phyloP scores from a whole-genome alignment of 1,139 yeast species.

The Insectozyma bohioensis region DNA sequence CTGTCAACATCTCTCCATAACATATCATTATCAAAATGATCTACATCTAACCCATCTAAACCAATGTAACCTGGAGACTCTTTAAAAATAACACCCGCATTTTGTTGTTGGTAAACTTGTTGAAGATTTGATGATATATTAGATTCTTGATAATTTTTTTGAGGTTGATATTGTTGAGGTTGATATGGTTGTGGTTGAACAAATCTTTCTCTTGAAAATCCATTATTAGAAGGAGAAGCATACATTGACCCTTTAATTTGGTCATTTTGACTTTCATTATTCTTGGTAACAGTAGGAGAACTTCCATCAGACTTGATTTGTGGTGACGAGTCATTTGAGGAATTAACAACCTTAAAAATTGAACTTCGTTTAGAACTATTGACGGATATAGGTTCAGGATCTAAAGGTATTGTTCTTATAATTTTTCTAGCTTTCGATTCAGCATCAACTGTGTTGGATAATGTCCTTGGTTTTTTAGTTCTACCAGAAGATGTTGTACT shows the following conservation, averaged over 20 bases:
- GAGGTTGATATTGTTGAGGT: conserved; percentile 7
- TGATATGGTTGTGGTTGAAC: conserved; percentile 1
- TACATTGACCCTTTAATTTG: too few relatives aligned
- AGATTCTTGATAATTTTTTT: conserved; percentile 3
- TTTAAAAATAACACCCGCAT: conserved; percentile 16
- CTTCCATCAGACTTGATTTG: conserved; percentile 15
- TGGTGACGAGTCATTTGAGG: conserved; percentile 32
- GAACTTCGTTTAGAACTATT: conserved; percentile 33
- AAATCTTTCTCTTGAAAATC: not conserved
- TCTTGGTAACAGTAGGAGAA: conserved; percentile 10
- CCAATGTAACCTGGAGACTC: conserved; percentile 36
- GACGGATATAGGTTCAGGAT: conserved; percentile 70
- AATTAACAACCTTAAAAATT: conserved; percentile 41
- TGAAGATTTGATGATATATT: conserved; percentile 1
- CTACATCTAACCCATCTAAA: conserved; percentile 34
- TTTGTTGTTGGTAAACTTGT: conserved; percentile 13
- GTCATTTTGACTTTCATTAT: conserved; percentile 3
- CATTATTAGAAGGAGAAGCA: too few relatives aligned
- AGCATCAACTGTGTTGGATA: conserved; percentile 57
- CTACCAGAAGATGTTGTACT: conserved; percentile 31
- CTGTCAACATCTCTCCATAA: conserved; percentile 90
- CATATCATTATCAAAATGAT: conserved; percentile 53
- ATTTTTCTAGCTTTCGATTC: conserved; percentile 72
- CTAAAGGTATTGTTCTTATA: conserved; percentile 75
- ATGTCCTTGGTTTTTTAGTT: conserved; percentile 43